Base-by-base conservation (phyloP, 2,329 filamentous ascomycete genomes). In the Neurospora sp. region DNA sequence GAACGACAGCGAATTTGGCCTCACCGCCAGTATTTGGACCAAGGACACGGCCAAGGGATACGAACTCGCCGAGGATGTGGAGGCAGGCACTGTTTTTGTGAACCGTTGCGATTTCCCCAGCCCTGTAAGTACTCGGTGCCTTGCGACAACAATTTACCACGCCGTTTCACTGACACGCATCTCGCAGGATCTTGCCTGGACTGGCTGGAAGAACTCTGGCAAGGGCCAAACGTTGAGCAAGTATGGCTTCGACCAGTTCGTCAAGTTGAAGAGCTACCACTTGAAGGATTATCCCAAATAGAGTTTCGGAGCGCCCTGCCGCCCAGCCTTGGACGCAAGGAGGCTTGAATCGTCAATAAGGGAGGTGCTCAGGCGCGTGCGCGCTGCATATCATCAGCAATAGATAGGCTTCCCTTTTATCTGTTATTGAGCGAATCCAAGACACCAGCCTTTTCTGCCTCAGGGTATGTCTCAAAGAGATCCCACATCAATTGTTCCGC, bases 21-120 rank as follows among this genome's bases (percentile, higher is more conserved):
- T 98, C 72, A 97, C 95, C 3, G 95, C 94, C n/a, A 97, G 93
- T 77, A 93, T 98, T 76, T 98, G 95, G 95, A 97, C 93, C 70
- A 96, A 96, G 80, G 93, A 98, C 77, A 88, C 89, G 2, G 84
- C 83, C 66, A 89, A 85, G 77, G 95, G 91, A 17, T 89, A 93
- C 75, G 86, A 91, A 78, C 84, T 98, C 68, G 88, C 91, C 46
- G 90, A 96, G 69, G 85, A 89, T 67, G 88, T 98, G 66, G 94
- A 97, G 79, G 94, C 95, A 66, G 95, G 95, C 57, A 98, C 95
- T 1, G 94, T 97, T 67, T 98, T 97, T 81, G 92, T 98, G 76
- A 98, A 98, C 80, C 88, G 95, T 76, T 93, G 92, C 77, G 95
- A 98, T 80, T 98, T 88, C 80, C 95, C 95, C 66, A 93, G 91